Conservation (phyloP, 768 basidiomycete genomes). For the Leccinellum luteum region DNA sequence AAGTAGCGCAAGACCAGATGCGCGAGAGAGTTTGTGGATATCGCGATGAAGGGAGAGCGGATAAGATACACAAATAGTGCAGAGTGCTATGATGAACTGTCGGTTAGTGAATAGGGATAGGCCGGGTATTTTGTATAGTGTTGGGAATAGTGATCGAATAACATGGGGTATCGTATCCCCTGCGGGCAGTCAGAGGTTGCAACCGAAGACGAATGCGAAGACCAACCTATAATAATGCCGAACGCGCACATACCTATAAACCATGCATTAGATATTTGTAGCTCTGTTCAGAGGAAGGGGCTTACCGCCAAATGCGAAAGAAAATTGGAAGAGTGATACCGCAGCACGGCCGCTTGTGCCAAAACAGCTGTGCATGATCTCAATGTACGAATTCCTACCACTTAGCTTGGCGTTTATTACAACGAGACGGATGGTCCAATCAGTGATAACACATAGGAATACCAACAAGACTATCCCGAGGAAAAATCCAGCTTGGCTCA, state of each 20-base stretch:
- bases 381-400: conserved; percentile 88
- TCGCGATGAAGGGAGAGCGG: conserved; percentile 95
- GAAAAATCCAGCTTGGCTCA: conserved; percentile 93
- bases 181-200: conserved; percentile 14
- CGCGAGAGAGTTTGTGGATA: conserved; percentile 94
- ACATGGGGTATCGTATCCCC: conserved; percentile 98
- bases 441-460: conserved; percentile 79
- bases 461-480: conserved; percentile 82
- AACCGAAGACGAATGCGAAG: neutral
- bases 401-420: conserved; percentile 95
- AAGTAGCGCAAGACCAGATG: conserved; percentile 84
- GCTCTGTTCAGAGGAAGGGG: neutral
- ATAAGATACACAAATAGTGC: conserved; percentile 87
- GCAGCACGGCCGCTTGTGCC: conserved; percentile 89
- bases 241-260: conserved; percentile 94
- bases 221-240: conserved; percentile 82
- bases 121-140: conserved; percentile 60
- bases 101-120: conserved; percentile 79
- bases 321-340: conserved; percentile 95
- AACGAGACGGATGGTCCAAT: conserved; percentile 97
- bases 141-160: conserved; percentile 82
- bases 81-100: conserved; percentile 84
- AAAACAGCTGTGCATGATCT: conserved; percentile 92
- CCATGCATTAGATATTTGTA: conserved; percentile 5
- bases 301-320: conserved; percentile 94